Evolutionary conservation across 306 rosid genomes (phyloP), one percentile per base, ranked within the genome.

Genomic region (Lotus japonicus): DNA sequence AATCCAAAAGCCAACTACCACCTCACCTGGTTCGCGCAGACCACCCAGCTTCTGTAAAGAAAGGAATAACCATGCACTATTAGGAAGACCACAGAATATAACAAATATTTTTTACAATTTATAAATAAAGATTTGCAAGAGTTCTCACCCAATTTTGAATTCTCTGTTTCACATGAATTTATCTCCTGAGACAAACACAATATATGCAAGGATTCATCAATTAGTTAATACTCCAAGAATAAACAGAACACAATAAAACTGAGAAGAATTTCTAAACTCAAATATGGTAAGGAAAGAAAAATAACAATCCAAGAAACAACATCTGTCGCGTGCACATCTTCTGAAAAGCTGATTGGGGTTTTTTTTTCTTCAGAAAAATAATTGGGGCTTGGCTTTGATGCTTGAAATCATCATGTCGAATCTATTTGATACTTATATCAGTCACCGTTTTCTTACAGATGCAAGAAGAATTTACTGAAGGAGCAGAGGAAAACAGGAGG

Each of bases 11-110:
- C 41, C 56, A 48, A 55, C 46, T 45, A 59, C 73, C 53, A 42
- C 33, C 78, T 55, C 85, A 87, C 99, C 89, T 85, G 44, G 96
- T 87, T 86, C 87, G 79, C 73, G 61, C 80, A 6, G 97, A 85
- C 89, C 91, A 86, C 62, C 92, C 92, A 66, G 75, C 87, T 85
- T 48, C 77, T 77, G 71, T n/a, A 72, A 71, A 66, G 57, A 71
- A 43, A 75, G 77, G 11, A 79, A 19, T 45, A 65, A 80, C 44
- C 35, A 42, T 66, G 36, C 57, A 56, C 16, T 43, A 62, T 77
- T 54, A 81, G 68, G 33, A 6, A 64, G 54, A 74, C 11, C 58
- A 71, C 11, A 23, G 68, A 35, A 38, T 48, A 23, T 41, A 71
- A 68, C 10, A 71, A 55, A 76, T 19, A 41, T 7, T 52, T 57